These are phyloP conservation scores for Glebionis coronaria DNA, from an alignment of 129 eudicot species.

Conservation along the genomic window DNA sequence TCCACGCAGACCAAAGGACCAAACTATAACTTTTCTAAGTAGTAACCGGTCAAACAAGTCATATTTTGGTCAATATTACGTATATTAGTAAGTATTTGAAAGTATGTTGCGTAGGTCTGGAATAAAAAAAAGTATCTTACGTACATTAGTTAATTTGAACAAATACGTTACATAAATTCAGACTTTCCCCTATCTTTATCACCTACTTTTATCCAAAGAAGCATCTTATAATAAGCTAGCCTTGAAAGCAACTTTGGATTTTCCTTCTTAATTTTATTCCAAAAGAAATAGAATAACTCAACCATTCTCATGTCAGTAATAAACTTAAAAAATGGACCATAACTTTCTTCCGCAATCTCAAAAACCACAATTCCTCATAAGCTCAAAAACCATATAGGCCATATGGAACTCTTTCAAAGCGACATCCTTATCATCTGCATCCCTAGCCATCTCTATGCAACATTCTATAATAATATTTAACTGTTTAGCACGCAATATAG, in stretches of 20 bases:
- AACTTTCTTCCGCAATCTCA: slow-evolving; percentile 53
- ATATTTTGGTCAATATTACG: too few species aligned
- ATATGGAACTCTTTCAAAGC: slow-evolving; percentile 46
- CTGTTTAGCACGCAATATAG: slow-evolving; percentile 58
- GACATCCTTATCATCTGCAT: slow-evolving; percentile 58
- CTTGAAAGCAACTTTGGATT: slow-evolving; percentile 53
- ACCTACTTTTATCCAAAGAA: slow-evolving; percentile 53
- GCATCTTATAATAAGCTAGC: slow-evolving; percentile 86
- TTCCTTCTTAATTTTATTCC: slow-evolving; percentile 49
- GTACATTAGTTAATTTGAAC: too few species aligned
- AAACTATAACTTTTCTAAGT: too few species aligned
- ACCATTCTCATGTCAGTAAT: slow-evolving; percentile 62
- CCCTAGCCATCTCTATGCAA: slow-evolving; percentile 64
- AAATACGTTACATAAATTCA: too few species aligned
- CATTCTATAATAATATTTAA: slow-evolving; percentile 43
- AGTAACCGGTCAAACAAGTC: too few species aligned
- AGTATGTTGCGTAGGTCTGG: too few species aligned
- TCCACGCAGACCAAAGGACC: too few species aligned
- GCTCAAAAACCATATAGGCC: slow-evolving; percentile 53
- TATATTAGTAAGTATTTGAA: too few species aligned
- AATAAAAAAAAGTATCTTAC: too few species aligned
- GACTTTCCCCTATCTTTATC: slow-evolving; percentile 54
- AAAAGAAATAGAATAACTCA: slow-evolving; percentile 60
- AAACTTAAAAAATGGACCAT: slow-evolving; percentile 66
- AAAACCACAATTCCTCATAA: slow-evolving; percentile 67